Evolutionary conservation across 352 stramenopile species (phyloP), one percentile per base, ranked within the genome.

Genomic region (Phytophthora colocasiae): DNA sequence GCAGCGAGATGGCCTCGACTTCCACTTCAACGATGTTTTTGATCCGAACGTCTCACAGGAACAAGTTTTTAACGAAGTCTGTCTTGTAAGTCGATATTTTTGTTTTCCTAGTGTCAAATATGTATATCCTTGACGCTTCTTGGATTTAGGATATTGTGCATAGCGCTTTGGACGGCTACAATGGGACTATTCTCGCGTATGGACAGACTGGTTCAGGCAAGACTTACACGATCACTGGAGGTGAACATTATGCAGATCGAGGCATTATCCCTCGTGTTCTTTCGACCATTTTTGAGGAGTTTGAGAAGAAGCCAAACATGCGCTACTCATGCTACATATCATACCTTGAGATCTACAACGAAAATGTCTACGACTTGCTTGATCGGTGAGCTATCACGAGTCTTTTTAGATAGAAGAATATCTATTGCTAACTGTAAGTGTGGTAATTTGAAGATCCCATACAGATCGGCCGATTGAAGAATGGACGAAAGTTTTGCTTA

Each of bases 311-410:
- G 41, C 46, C 63, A 12, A 57, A 75, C 31, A 85, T 89, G 77
- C 73, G 73, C 31, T 95, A 93, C 68, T 75, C 85, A n/a, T 96
- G 87, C 58, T 94, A 95, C 70, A 87, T 99, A 49, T 98, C 96
- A 10, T 99, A 98, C 70, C 71, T 99, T 49, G 93, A 99, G 68
- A 98, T 99, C 38, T 99, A 99, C 85, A 99, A 98, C 71, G 94
- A 98, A 71, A 93, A 75, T 67, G 91, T 97, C 22, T 99, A 98
- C 68, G 96, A 99, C 58, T 75, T 99, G 45, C 82, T 99, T 0
- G 83, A 92, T 36, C 70, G 83, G 75, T 85, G 39, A 5, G 54
- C 38, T n/a, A 17, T 3, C 14, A 43, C 38, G 22, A 8, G 12
- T 36, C 31, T 14, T 12, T 36, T 36, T 10, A 36, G 31, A 36